Evolutionary conservation across 345 rosid genomes (phyloP).

Genomic region (Geranium rotundifolium): DNA sequence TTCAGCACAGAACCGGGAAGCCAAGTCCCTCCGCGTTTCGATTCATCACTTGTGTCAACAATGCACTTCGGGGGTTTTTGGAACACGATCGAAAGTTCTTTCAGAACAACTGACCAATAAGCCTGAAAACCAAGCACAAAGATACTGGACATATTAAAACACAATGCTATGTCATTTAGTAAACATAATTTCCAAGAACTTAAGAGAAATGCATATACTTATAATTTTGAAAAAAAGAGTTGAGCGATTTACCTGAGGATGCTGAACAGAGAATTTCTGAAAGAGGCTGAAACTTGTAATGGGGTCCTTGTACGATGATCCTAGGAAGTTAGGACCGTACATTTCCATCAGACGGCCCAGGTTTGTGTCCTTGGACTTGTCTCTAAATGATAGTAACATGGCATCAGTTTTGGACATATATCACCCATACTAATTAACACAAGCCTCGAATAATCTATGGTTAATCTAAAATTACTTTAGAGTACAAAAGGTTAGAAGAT

Average conservation of each 20-base stretch:
- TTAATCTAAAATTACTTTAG: too few relatives aligned
- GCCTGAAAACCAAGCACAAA: conserved; percentile 29
- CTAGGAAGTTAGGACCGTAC: conserved; percentile 56
- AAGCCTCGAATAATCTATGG: too few relatives aligned
- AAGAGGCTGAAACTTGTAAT: conserved; percentile 54
- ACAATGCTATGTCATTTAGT: too few relatives aligned
- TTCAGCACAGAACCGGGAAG: conserved; percentile 65
- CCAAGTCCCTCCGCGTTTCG: conserved; percentile 56
- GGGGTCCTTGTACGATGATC: conserved; percentile 62
- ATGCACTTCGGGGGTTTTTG: conserved; percentile 51
- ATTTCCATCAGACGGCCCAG: conserved; percentile 59
- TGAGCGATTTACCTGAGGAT: conserved; percentile 76
- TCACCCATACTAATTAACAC: too few relatives aligned
- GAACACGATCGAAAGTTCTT: conserved; percentile 58
- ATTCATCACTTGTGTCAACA: conserved; percentile 39
- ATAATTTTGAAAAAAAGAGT: too few relatives aligned
- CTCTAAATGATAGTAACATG: conserved; percentile 17
- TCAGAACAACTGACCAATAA: conserved; percentile 57
- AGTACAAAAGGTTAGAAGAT: too few relatives aligned
- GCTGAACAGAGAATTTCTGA: conserved; percentile 41
- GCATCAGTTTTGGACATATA: background rate
- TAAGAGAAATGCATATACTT: conserved; percentile 13
- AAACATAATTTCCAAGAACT: too few relatives aligned
- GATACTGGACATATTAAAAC: conserved; percentile 7
- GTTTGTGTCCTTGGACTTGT: conserved; percentile 46